Evolutionary conservation across 495 filamentous ascomycete species (phyloP).

Genomic region (Ramalina peruviana): DNA sequence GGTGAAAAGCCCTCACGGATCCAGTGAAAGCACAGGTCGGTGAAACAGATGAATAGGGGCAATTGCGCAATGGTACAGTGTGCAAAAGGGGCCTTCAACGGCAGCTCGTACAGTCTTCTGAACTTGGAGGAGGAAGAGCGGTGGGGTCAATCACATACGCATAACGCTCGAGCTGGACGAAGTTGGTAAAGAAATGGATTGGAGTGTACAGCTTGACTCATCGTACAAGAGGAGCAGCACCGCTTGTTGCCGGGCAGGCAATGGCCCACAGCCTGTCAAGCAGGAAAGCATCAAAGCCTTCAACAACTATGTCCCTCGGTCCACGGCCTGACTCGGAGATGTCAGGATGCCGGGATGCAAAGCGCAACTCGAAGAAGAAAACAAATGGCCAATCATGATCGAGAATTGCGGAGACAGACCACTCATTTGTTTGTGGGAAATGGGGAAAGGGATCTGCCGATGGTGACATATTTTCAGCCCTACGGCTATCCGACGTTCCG

Average conservation of each 20-base stretch:
- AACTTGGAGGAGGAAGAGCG: slow-evolving; percentile 73
- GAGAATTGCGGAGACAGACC: too few species aligned
- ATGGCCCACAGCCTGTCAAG: slow-evolving; percentile 71
- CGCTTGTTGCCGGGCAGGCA: too few species aligned
- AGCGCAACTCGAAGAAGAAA: too few species aligned
- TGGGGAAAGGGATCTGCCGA: too few species aligned
- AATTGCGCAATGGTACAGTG: slow-evolving; percentile 80
- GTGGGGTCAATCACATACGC: slow-evolving; percentile 43
- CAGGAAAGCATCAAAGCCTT: slow-evolving; percentile 70
- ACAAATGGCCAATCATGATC: too few species aligned
- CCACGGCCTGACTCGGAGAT: slow-evolving; percentile 42
- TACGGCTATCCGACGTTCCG: too few species aligned
- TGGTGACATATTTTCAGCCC: too few species aligned
- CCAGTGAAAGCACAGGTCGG: slow-evolving; percentile 88
- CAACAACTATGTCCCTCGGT: slow-evolving; percentile 83
- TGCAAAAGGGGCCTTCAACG: slow-evolving; percentile 53
- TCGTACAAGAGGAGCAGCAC: too few species aligned
- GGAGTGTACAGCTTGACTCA: slow-evolving; percentile 46
- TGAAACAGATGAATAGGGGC: slow-evolving; percentile 84
- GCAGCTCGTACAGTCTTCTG: slow-evolving; percentile 71
- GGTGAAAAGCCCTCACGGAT: slow-evolving; percentile 84
- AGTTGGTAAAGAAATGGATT: too few species aligned
- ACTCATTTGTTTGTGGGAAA: too few species aligned
- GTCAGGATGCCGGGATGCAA: too few species aligned
- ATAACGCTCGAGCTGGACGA: too few species aligned